Conservation (phyloP, 2,329 filamentous ascomycete species). For the Pyrenophora seminiperda region DNA sequence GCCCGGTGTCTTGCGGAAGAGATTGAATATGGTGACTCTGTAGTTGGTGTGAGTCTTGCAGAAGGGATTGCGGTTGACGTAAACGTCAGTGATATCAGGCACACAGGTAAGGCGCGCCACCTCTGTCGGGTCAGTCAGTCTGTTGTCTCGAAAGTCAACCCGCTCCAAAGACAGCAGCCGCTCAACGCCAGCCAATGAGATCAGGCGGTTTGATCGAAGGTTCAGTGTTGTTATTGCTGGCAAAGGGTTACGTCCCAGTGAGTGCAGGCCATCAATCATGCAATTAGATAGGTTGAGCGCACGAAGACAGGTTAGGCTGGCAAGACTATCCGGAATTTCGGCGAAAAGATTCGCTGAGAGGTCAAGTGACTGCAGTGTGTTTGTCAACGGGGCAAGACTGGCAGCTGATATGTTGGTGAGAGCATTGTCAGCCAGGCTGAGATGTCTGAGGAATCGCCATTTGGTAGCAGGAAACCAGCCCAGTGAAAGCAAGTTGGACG, state of each 20-base stretch:
- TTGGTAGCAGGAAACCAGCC: constrained; percentile 80
- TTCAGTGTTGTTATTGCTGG: constrained; percentile 94
- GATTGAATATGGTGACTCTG: constrained; percentile 89
- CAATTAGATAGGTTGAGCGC: constrained; percentile 93
- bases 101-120: constrained; percentile 87
- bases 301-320: constrained; percentile 82
- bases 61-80: constrained; percentile 90
- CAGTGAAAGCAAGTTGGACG: constrained; percentile 74
- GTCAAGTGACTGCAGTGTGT: constrained; percentile 89
- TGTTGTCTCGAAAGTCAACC: constrained; percentile 89
- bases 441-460: constrained; percentile 92
- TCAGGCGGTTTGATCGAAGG: constrained; percentile 83
- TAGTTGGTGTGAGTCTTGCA: constrained; percentile 84
- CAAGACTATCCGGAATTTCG: constrained; percentile 91
- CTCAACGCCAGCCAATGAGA: constrained; percentile 87
- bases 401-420: constrained; percentile 77
- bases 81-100: constrained; percentile 89
- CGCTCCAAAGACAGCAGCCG: constrained; percentile 86
- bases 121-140: constrained; percentile 86
- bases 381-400: constrained; percentile 80
- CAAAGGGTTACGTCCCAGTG: constrained; percentile 80
- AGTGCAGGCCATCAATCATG: constrained; percentile 95
- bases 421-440: constrained; percentile 90
- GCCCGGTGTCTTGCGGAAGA: constrained; percentile 88
- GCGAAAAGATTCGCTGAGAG: constrained; percentile 90